Base-by-base conservation (phyloP, 164 flowering plant genomes). In the Magnolia sinica region DNA sequence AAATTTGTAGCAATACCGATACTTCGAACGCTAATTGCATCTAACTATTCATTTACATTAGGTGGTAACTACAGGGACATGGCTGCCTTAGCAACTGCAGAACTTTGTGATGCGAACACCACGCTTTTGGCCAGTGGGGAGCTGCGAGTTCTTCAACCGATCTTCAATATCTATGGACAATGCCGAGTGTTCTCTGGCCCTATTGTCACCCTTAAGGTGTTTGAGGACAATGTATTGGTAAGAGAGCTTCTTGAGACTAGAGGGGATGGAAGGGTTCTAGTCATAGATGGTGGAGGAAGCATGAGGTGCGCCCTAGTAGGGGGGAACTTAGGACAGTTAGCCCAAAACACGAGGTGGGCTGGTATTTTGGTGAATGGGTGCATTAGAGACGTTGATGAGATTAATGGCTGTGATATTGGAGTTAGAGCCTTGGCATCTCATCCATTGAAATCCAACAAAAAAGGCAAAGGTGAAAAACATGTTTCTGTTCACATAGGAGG, bases 231-330 rank as follows among this genome's bases (percentile, higher is more conserved):
- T 77, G 92, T 89, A 66, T 70, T 91, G 80, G 93, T 91, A 1
- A 76, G 95, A 73, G 84, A 87, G 77, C 76, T 86, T 70, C 84
- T 92, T 9, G 94, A 89, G 82, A 86, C 78, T 61, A 87, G 63
- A 79, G 94, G 97, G 1, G 92, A 89, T 45, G 93, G 97, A 51
- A 82, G 93, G 77, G 92, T 92, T 64, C 77, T 92, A 7, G 92
- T 89, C n/a, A 82, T 92, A 27, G 94, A 91, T 70, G 94, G 94
- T 18, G 93, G 91, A 11, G 94, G 90, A 9, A 92, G 97, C 88
- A 80, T 77, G 82, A 85, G 93, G 78, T 91, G 95, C 77, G 95
- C 97, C 6, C 50, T 92, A 50, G 78, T 92, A 29, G 97, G 95
- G 18, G 95, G 97, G 27, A 91, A 91, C 73, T 81, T 91, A 70